Base-by-base conservation (phyloP, 2,329 filamentous ascomycete species). In the Dactylonectria macrodidyma region DNA sequence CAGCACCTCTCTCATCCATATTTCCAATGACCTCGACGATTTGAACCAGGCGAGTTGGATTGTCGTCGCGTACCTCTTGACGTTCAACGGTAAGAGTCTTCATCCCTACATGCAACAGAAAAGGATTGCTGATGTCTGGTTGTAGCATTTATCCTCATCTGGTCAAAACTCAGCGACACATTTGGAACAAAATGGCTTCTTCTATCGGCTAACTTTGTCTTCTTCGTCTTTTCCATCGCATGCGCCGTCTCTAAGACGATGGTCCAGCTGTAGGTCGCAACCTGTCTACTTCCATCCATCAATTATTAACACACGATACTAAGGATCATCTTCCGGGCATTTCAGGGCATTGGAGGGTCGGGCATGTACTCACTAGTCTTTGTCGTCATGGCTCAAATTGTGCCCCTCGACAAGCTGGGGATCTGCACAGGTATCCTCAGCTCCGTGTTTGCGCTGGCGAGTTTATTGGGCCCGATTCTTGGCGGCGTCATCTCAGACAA, bases 341-440 rank as follows among this genome's bases (percentile, higher is more conserved):
- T 65, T 30, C 62, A 65, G 34, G 62, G 65, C 2, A 46, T 67
- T 26, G 65, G 65, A 3, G 65, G 65, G 50, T 60, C 62, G 11
- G 62, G 62, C 5, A 61, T 61, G 41, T 65, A 65, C 19, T 65
- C 62, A 1, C 48, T 55, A 1, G 56, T 57, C 22, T 60, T 61
- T 30, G 44, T 65, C 51, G 51, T 61, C 38, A 51, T 60, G 30
- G 48, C 57, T 8, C 41, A 60, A 24, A 65, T 65, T 16, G 62
- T 65, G 3, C 48, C 62, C 1, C n/a, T 60, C 7, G 62, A 65
- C 19, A 65, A 65, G 24, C 19, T 65, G 2, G 62, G 56, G 5
- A 65, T 56, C 9, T 65, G 50, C 16, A 59, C 56, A 1, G 62
- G 56, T 1, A 65, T 65, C 6, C 30, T 65, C 9, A 59, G 56